Conservation (phyloP, 495 filamentous ascomycete species). For the Astrothelium macrocarpum region DNA sequence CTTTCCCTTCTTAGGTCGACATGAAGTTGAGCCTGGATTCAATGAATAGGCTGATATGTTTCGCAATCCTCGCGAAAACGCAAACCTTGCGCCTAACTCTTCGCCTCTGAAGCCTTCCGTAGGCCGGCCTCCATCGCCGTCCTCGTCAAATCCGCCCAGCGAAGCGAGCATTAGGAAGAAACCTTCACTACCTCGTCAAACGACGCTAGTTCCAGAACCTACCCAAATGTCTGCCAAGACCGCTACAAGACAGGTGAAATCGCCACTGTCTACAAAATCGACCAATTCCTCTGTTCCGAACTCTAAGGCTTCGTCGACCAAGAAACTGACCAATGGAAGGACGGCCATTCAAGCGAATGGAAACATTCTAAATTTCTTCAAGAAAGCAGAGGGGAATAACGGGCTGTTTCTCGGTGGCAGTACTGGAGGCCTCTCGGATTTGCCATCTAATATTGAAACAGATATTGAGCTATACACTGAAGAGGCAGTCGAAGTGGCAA, state of each 20-base stretch:
- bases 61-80: constrained; percentile 35
- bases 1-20: not conserved
- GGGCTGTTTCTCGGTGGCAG: constrained; percentile 31
- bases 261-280: constrained; percentile 9
- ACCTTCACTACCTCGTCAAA: not conserved
- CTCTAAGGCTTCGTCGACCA: constrained; percentile 16
- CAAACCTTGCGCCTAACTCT: constrained; percentile 9
- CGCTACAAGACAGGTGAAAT: constrained; percentile 16
- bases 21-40: not conserved
- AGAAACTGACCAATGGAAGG: constrained; percentile 23
- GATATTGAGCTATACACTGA: constrained; percentile 6
- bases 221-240: constrained; percentile 20
- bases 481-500: constrained; percentile 17
- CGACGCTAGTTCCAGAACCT: not conserved
- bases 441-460: constrained; percentile 18
- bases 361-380: constrained; percentile 76
- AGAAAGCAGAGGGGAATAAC: constrained; percentile 50
- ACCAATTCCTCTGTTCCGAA: constrained; percentile 10
- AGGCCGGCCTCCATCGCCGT: constrained; percentile 38
- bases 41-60: constrained; percentile 29
- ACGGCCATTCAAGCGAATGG: constrained; percentile 45
- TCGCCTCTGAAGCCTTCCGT: constrained; percentile 27
- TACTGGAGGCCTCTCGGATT: constrained; percentile 22
- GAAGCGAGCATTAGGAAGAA: not conserved
- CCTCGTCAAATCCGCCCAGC: constrained; percentile 11